Conservation (phyloP, 805 yeast genomes). For the Candida adriatica region DNA sequence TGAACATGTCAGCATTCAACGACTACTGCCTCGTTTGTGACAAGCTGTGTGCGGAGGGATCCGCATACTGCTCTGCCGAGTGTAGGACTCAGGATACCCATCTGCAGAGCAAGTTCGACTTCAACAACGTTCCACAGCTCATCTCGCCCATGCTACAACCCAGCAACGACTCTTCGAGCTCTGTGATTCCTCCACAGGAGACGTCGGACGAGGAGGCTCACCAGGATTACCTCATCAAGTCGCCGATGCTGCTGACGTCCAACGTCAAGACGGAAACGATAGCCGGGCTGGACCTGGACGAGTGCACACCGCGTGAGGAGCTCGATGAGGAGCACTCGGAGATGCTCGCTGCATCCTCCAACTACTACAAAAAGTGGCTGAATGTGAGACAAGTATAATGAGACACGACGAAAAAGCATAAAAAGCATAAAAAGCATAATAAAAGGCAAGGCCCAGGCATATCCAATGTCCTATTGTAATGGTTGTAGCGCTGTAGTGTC, state of each 20-base stretch:
- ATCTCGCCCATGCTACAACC: conserved; percentile 26
- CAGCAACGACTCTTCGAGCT: conserved; percentile 20
- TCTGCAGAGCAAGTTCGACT: conserved; percentile 16
- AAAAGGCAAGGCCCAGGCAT: too few species aligned
- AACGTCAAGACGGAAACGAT: conserved; percentile 20
- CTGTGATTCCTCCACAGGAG: conserved; percentile 8
- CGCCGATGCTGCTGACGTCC: conserved; percentile 22
- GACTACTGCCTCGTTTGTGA: conserved; percentile 57
- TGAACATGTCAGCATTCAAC: conserved; percentile 33
- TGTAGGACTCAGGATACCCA: conserved; percentile 30
- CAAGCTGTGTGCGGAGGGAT: conserved; percentile 35
- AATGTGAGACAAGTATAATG: conserved; percentile 19
- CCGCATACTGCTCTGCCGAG: conserved; percentile 40
- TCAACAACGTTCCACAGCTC: conserved; percentile 23
- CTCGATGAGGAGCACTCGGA: conserved; percentile 17
- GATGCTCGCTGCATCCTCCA: conserved; percentile 23
- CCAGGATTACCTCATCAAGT: conserved; percentile 23
- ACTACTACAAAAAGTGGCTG: conserved; percentile 25
- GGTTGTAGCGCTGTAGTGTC: too few species aligned
- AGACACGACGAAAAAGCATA: too few species aligned
- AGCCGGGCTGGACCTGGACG: conserved; percentile 21
- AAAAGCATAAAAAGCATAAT: too few species aligned
- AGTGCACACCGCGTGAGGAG: conserved; percentile 16
- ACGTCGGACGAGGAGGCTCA: conserved; percentile 12
- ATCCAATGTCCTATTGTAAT: too few species aligned